phyloP scores from a whole-genome alignment of 2,329 filamentous ascomycete genomes.

The Chaetomium strumarium region DNA sequence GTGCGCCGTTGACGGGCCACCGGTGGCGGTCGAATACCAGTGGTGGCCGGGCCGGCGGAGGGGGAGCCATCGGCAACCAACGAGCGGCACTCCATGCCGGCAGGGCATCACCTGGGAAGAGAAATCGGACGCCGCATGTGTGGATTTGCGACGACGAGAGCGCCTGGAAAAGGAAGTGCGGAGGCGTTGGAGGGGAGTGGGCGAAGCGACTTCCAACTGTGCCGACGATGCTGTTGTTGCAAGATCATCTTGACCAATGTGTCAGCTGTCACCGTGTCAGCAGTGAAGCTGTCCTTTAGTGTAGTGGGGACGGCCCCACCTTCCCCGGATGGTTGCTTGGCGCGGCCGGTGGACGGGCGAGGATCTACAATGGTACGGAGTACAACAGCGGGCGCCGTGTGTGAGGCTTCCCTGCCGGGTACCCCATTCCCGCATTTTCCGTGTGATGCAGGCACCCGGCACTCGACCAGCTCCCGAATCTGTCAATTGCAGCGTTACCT shows the following conservation, averaged over 20 bases:
- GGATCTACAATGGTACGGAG: too few relatives aligned
- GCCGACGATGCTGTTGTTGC: background rate
- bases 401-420: too few relatives aligned
- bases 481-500: too few relatives aligned
- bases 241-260: background rate
- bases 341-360: too few relatives aligned
- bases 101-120: conserved; percentile 22
- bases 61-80: conserved; percentile 19
- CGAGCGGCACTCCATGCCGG: conserved; percentile 24
- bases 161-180: background rate
- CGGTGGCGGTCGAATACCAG: background rate
- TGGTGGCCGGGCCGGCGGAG: background rate
- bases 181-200: background rate
- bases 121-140: conserved; percentile 17
- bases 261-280: too few relatives aligned
- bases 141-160: background rate
- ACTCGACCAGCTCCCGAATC: too few relatives aligned
- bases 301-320: too few relatives aligned
- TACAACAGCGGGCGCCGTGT: too few relatives aligned
- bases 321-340: too few relatives aligned
- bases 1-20: background rate
- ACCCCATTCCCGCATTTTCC: too few relatives aligned
- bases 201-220: too few relatives aligned
- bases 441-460: too few relatives aligned
- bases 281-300: background rate